phyloP scores from a whole-genome alignment of 2,329 filamentous ascomycete genomes.

The Fusarium hostae region DNA sequence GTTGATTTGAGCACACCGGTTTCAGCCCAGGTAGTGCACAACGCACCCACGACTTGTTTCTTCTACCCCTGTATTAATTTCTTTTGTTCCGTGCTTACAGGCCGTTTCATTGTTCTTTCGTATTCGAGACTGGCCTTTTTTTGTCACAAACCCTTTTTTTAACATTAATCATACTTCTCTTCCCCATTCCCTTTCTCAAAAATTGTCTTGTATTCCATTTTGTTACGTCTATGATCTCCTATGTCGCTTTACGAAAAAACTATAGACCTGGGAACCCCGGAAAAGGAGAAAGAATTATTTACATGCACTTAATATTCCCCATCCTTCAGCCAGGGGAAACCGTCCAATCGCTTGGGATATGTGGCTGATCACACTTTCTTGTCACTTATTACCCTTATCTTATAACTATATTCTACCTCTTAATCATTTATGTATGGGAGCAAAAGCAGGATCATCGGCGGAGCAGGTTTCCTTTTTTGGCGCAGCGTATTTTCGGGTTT shows the following conservation, averaged over 20 bases:
- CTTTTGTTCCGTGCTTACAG: conserved; percentile 39
- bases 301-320: conserved; percentile 45
- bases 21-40: conserved; percentile 38
- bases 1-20: conserved; percentile 31
- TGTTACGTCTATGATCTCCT: conserved; percentile 43
- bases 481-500: conserved; percentile 36
- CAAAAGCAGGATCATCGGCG: conserved; percentile 22
- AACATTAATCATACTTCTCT: conserved; percentile 34
- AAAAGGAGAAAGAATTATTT: conserved; percentile 43
- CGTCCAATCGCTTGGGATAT: conserved; percentile 41
- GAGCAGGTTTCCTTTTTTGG: conserved; percentile 32
- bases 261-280: conserved; percentile 44
- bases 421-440: conserved; percentile 29
- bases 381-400: conserved; percentile 33
- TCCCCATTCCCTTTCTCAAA: conserved; percentile 24
- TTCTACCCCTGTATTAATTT: conserved; percentile 36
- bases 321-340: conserved; percentile 39
- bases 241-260: conserved; percentile 42
- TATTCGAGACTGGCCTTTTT: conserved; percentile 34
- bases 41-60: conserved; percentile 35
- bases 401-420: conserved; percentile 33
- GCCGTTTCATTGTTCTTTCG: conserved; percentile 33
- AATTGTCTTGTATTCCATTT: conserved; percentile 30
- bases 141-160: conserved; percentile 32
- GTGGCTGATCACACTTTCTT: conserved; percentile 39